Evolutionary conservation across 2,329 filamentous ascomycete genomes (phyloP), one percentile per base, ranked within the genome.

Genomic region (Emmonsiellopsis sp.): DNA sequence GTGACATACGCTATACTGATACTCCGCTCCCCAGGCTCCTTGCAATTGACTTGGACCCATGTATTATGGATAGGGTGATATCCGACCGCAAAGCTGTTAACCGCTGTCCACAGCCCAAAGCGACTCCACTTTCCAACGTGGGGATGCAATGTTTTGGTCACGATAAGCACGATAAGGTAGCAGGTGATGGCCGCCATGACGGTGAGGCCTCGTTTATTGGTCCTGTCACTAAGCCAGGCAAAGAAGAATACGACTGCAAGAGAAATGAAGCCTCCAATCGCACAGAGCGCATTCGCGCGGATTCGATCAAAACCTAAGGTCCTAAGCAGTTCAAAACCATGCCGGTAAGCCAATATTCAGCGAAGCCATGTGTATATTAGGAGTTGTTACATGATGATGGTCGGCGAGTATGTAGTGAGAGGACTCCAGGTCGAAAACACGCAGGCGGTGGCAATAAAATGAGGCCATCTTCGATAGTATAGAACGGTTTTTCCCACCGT

Each of bases 31-130:
- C 70, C 62, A 0, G 72, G 60, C 14, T 73, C 72, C 11, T 64
- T 65, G 57, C 77, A 79, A 57, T 80, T 80, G 6, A 79, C 63
- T 59, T 78, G 75, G 14, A 77, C 65, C 77, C 76, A 80, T 0
- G 74, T 70, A 61, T 79, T 80, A 52, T 79, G 75, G 0, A 77
- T 68, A 0, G 77, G 77, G 60, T 80, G 77, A 56, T 79, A 80
- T 0, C 77, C 74, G 7, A 79, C 77, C 0, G 77, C 75, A 39
- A 79, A 71, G 1, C 65, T 65, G 60, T 80, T 79, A 2, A 79
- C 69, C 0, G 68, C 66, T 2, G 77, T 80, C 77, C 77, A 79
- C 5, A 80, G 62, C 0, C 70, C 75, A 66, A 74, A 77, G 9
- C 71, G 69, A 6, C 69, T 70, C 77, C 77, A 80, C 56, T 69